Evolutionary conservation across 257 asterid species (phyloP).

Genomic region (Agastache rugosa): DNA sequence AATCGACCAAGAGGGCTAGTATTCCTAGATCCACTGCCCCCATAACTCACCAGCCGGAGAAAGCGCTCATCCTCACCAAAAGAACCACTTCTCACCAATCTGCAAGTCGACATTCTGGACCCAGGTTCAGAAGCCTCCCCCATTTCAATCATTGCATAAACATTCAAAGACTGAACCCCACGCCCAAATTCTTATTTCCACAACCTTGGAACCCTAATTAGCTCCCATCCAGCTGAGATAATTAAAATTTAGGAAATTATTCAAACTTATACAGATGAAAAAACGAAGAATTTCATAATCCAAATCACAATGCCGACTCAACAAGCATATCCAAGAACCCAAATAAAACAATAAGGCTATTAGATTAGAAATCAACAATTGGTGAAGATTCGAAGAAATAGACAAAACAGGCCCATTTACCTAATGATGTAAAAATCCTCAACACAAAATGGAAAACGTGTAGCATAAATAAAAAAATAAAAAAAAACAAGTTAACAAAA

Average conservation of each 20-base stretch:
- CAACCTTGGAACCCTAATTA: slow-evolving; percentile 30
- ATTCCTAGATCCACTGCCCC: slow-evolving; percentile 74
- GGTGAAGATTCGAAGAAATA: slow-evolving; percentile 21
- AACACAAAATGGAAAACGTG: slow-evolving; percentile 8
- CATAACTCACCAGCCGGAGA: slow-evolving; percentile 68
- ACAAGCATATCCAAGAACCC: slow-evolving; percentile 18
- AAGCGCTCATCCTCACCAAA: slow-evolving; percentile 62
- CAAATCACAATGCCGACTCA: not conserved
- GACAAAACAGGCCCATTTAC: slow-evolving; percentile 4
- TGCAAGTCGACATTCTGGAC: slow-evolving; percentile 48
- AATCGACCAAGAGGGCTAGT: slow-evolving; percentile 85
- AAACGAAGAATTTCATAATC: slow-evolving; percentile 11
- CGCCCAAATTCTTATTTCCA: not conserved
- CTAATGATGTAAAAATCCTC: slow-evolving; percentile 7
- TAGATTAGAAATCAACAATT: not conserved
- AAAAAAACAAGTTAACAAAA: not conserved
- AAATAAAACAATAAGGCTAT: not conserved
- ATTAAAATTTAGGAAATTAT: not conserved
- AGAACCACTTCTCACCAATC: slow-evolving; percentile 59
- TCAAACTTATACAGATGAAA: slow-evolving; percentile 16
- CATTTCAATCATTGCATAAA: slow-evolving; percentile 20
- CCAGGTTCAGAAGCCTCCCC: slow-evolving; percentile 69
- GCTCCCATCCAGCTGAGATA: slow-evolving; percentile 30
- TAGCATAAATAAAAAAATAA: not conserved
- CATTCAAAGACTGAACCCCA: slow-evolving; percentile 13